A percentile compares a stretch with the other conserved stretches of the same genome.
phyloP scores from a whole-genome alignment of 2,329 filamentous ascomycete genomes.

The Talaromyces sp. region DNA sequence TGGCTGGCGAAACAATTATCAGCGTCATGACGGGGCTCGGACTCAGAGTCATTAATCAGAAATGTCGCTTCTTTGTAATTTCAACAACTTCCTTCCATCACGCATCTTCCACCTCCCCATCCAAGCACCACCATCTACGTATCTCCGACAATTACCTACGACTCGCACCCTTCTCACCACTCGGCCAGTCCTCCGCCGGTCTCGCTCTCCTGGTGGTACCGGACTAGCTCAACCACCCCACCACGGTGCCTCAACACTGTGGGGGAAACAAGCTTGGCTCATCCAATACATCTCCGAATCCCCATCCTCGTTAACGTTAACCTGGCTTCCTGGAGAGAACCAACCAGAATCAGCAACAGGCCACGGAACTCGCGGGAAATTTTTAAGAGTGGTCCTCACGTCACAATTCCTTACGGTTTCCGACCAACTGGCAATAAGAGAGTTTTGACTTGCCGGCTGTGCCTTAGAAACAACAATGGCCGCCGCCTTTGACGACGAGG shows the following conservation, averaged over 20 bases:
- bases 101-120: neutral
- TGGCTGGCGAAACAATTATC: neutral
- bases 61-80: neutral
- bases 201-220: neutral
- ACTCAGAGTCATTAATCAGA: neutral
- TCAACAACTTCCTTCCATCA: neutral
- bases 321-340: neutral
- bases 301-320: slow-evolving; percentile 5
- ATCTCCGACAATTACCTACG: neutral
- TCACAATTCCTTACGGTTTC: neutral
- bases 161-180: neutral
- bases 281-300: slow-evolving; percentile 11
- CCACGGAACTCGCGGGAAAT: neutral
- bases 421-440: neutral
- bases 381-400: neutral
- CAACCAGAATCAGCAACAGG: neutral
- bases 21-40: neutral
- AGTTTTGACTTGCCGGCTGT: neutral
- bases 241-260: slow-evolving; percentile 9
- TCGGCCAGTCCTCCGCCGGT: neutral
- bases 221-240: slow-evolving; percentile 7
- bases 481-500: slow-evolving; percentile 66
- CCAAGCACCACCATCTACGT: neutral
- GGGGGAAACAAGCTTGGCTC: slow-evolving; percentile 14
- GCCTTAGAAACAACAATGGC: slow-evolving; percentile 25